Conservation (phyloP, 352 stramenopile species). For the Phytopythium chamaehyphon region DNA sequence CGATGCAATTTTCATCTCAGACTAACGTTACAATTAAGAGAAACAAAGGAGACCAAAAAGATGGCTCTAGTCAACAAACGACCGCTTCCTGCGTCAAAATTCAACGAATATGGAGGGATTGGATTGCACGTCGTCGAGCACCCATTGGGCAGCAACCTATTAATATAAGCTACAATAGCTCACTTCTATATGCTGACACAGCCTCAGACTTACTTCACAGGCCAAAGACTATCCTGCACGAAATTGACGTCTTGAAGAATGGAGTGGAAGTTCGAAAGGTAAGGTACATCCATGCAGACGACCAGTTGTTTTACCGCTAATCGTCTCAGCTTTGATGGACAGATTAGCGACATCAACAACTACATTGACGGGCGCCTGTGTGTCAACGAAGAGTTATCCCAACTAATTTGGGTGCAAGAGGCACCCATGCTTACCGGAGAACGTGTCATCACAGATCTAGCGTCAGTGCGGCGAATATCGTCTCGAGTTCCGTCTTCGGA, state of each 20-base stretch:
- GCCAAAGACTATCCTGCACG: not conserved
- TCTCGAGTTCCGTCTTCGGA: not conserved
- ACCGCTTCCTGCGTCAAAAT: constrained; percentile 9
- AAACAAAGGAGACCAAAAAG: not conserved
- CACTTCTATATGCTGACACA: constrained; percentile 1
- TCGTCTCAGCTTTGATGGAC: not conserved
- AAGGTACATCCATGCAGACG: not conserved
- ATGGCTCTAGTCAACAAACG: not conserved
- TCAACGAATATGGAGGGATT: constrained; percentile 12
- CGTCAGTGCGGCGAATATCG: constrained; percentile 1
- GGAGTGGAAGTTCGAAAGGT: not conserved
- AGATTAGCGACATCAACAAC: not conserved
- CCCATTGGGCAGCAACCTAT: not conserved
- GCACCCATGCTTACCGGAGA: not conserved
- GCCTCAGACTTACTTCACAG: not conserved
- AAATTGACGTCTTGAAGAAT: not conserved
- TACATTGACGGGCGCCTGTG: not conserved
- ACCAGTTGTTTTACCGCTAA: not conserved
- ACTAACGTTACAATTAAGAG: too few relatives aligned
- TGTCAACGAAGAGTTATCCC: not conserved
- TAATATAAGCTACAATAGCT: not conserved
- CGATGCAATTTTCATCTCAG: too few relatives aligned
- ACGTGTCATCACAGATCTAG: not conserved
- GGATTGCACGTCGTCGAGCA: constrained; percentile 1
- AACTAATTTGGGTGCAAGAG: not conserved